These are phyloP conservation scores for Cercospora berteroae DNA, from an alignment of 2,329 filamentous ascomycete genomes.

Conservation along the genomic window DNA sequence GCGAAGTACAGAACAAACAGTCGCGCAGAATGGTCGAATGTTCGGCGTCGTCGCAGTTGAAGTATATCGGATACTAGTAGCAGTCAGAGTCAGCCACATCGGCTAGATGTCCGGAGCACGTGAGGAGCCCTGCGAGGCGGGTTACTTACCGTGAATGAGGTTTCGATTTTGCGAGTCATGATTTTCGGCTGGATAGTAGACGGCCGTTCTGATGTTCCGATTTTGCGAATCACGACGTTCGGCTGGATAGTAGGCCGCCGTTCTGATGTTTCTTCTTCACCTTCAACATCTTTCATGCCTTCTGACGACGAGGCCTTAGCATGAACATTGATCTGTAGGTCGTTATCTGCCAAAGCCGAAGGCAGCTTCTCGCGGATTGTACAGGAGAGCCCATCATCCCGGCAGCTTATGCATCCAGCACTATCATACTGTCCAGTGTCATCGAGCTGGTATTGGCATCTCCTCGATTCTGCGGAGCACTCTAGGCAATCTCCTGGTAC, in stretches of 20 bases:
- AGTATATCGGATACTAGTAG: slow-evolving; percentile 40
- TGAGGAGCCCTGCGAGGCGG: background rate
- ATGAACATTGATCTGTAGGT: background rate
- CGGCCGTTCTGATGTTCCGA: background rate
- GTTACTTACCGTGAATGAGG: slow-evolving; percentile 34
- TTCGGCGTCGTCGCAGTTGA: slow-evolving; percentile 35
- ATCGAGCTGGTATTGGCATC: slow-evolving; percentile 6
- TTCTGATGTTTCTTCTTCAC: background rate
- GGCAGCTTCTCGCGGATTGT: slow-evolving; percentile 1
- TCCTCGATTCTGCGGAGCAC: background rate
- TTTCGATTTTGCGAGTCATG: slow-evolving; percentile 33
- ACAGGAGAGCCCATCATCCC: slow-evolving; percentile 5
- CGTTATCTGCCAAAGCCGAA: background rate
- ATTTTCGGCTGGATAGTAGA: slow-evolving; percentile 2
- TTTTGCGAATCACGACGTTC: slow-evolving; percentile 18
- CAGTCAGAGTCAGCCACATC: background rate
- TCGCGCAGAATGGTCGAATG: slow-evolving; percentile 5
- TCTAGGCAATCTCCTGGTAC: slow-evolving; percentile 11
- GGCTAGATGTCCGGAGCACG: background rate
- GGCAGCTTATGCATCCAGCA: slow-evolving; percentile 6
- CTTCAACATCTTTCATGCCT: background rate
- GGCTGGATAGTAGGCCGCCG: background rate
- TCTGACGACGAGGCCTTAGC: background rate
- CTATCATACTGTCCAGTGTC: slow-evolving; percentile 7
- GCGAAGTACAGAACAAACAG: slow-evolving; percentile 45